phyloP scores from a whole-genome alignment of 1,284 basidiomycete genomes.

The Austropuccinia psidii region DNA sequence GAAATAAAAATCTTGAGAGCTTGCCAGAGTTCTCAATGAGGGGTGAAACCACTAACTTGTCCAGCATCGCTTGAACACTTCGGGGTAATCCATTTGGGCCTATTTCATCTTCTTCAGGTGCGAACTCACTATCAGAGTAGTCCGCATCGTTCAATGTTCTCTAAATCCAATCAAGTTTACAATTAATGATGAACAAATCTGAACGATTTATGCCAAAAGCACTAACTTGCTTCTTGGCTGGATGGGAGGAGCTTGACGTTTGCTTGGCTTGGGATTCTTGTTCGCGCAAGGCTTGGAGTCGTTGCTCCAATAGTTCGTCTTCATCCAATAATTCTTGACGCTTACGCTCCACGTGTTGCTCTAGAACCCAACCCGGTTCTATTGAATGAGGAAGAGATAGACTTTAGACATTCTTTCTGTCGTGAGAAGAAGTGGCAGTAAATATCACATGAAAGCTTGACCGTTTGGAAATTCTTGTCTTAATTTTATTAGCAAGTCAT shows the following conservation, averaged over 20 bases:
- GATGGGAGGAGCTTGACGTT: not conserved
- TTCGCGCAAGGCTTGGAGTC: conserved; percentile 41
- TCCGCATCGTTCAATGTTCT: conserved; percentile 39
- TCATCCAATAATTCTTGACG: conserved; percentile 42
- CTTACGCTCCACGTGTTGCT: conserved; percentile 46
- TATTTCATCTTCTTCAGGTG: conserved; percentile 24
- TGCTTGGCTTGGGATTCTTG: conserved; percentile 39
- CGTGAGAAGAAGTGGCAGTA: not conserved
- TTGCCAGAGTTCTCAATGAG: not conserved
- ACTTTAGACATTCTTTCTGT: not conserved
- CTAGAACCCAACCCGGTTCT: conserved; percentile 50
- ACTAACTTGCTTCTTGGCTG: conserved; percentile 17
- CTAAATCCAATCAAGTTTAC: conserved; percentile 41
- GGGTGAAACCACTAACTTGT: conserved; percentile 20
- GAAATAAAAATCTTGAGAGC: not conserved
- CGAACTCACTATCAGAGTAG: conserved; percentile 29
- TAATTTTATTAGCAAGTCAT: conserved; percentile 37
- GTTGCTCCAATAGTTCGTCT: conserved; percentile 46
- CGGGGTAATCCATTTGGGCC: conserved; percentile 27
- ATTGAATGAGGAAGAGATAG: conserved; percentile 17
- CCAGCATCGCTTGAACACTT: conserved; percentile 32
- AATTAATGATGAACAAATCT: not conserved
- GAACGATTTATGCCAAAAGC: not conserved
- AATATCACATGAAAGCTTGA: not conserved
- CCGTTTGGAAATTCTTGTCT: conserved; percentile 18